These are phyloP conservation scores for Thinopyrum elongatum DNA, from an alignment of 176 grass and related monocot species.

Conservation along the genomic window DNA sequence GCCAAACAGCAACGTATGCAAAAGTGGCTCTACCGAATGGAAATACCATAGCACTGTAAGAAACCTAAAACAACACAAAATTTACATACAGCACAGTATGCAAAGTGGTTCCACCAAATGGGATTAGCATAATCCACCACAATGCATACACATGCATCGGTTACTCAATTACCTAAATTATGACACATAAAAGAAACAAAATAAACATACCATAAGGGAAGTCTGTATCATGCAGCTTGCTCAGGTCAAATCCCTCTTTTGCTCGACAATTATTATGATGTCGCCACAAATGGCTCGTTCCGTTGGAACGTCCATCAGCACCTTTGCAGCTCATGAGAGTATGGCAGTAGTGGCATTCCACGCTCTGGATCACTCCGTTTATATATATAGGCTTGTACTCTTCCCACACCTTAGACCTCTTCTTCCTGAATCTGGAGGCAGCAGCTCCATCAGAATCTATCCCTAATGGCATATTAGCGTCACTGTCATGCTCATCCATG, in stretches of 20 bases:
- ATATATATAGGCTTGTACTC: constrained; percentile 43
- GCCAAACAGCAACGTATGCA: background rate
- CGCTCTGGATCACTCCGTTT: constrained; percentile 35
- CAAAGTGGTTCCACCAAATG: background rate
- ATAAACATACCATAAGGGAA: constrained; percentile 28
- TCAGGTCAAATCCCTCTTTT: constrained; percentile 27
- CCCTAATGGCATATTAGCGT: constrained; percentile 26
- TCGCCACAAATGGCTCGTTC: constrained; percentile 57
- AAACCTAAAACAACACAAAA: background rate
- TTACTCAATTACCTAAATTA: background rate
- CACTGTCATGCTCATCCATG: constrained; percentile 38
- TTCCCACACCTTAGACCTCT: constrained; percentile 57
- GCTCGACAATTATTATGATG: constrained; percentile 52
- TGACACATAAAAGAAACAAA: background rate
- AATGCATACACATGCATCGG: background rate
- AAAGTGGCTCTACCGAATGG: background rate
- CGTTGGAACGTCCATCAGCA: constrained; percentile 45
- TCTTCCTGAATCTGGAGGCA: constrained; percentile 19
- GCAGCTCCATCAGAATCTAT: constrained; percentile 7
- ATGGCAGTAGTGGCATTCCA: constrained; percentile 50
- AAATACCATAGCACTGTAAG: background rate
- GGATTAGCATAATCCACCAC: background rate
- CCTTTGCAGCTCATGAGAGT: constrained; percentile 49
- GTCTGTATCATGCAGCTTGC: constrained; percentile 3
- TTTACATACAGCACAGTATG: background rate